Base-by-base conservation (phyloP, 2,329 filamentous ascomycete genomes). In the Hyphodiscus sp. region DNA sequence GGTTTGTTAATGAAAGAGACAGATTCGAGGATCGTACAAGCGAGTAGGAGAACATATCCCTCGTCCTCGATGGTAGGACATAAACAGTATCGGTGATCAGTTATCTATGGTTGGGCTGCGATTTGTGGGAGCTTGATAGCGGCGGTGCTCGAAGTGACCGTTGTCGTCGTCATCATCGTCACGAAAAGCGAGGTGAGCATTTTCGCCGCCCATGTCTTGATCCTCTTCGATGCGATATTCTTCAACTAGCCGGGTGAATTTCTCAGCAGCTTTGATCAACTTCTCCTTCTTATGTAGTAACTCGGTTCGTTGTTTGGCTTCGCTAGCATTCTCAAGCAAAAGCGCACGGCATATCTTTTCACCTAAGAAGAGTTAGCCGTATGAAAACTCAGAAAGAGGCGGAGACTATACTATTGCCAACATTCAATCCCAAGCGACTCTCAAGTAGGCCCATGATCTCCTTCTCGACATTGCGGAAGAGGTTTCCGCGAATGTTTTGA, bases 391-490 rank as follows among this genome's bases (percentile, higher is more conserved):
- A 9, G 33, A 38, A n/a, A 38, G 26, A 20, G 10, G 23, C 6
- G 8, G 20, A 42, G 10, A 1, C 60, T 58, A n/a, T 55, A 58
- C 58, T 49, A 38, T 52, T 51, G 6, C 38, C 47, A 4, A 38
- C 7, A 30, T 56, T 44, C 0, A 58, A 30, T 3, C 51, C 58
- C 23, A 65, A 51, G 7, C 44, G 2, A 1, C 2, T 47, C 13
- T 64, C 58, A 1, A 62, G 51, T 13, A 54, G 53, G 9, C 44
- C 30, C 9, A 44, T 33, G 2, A 64, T 56, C 0, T 53, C 49
- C n/a, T 52, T 38, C 0, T 49, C 20, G 1, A 58, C 50, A 10
- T 56, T 16, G 18, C 44, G 41, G 41, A 62, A 61, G 0, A 61
- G 13, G 8, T 43, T 26, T 2, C 51, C 55, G 1, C 57, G 45